phyloP scores from a whole-genome alignment of 2,329 filamentous ascomycete genomes.

The Trichoderma guizhouense region DNA sequence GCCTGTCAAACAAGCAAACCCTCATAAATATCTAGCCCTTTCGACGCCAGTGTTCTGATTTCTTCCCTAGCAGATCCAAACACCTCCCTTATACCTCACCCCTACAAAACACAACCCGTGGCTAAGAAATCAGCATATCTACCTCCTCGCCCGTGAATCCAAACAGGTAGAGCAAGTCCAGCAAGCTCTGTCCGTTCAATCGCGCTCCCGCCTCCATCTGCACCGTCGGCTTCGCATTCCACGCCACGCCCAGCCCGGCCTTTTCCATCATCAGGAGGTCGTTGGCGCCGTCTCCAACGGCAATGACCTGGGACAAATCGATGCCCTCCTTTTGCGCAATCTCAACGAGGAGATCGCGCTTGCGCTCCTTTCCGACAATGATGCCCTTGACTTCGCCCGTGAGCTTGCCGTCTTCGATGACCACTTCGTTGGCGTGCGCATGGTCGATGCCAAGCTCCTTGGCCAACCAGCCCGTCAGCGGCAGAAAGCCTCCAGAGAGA shows the following conservation, averaged over 20 bases:
- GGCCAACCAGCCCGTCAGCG: constrained; percentile 83
- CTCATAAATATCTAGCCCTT: not conserved
- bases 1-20: not conserved
- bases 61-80: not conserved
- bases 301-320: constrained; percentile 63
- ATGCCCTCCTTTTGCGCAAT: constrained; percentile 68
- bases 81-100: not conserved
- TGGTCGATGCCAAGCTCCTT: constrained; percentile 79
- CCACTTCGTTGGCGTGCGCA: constrained; percentile 82
- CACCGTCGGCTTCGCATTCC: constrained; percentile 79
- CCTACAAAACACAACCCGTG: not conserved
- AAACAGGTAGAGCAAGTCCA: constrained; percentile 71
- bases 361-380: constrained; percentile 74
- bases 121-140: constrained; percentile 24
- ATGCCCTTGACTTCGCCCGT: constrained; percentile 70
- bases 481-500: constrained; percentile 86
- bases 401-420: constrained; percentile 54
- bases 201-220: constrained; percentile 72
- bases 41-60: not conserved
- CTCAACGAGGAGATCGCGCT: constrained; percentile 66
- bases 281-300: constrained; percentile 79
- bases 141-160: constrained; percentile 65
- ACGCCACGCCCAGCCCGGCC: constrained; percentile 75
- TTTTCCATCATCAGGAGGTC: constrained; percentile 75
- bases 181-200: constrained; percentile 66